phyloP scores from a whole-genome alignment of 768 basidiomycete species.

The Fistulinella prunicolor region DNA sequence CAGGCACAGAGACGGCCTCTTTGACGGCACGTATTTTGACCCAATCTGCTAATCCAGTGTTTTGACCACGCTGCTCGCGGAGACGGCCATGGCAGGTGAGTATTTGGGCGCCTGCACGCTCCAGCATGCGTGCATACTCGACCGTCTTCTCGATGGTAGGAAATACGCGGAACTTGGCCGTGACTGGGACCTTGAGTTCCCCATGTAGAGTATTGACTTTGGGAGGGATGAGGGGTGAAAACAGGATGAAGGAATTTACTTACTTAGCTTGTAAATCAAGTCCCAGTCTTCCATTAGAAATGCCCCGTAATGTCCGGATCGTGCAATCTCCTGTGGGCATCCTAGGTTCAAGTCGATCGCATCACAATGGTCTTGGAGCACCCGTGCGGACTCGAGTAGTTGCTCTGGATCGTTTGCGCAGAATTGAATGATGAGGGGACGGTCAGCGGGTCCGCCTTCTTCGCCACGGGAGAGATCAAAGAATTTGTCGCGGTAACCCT shows the following conservation, averaged over 20 bases:
- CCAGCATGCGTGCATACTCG: slow-evolving; percentile 94
- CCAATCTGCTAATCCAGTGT: slow-evolving; percentile 85
- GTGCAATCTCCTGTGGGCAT: slow-evolving; percentile 95
- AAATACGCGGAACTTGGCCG: slow-evolving; percentile 94
- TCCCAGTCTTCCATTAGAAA: slow-evolving; percentile 97
- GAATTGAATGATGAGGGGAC: slow-evolving; percentile 90
- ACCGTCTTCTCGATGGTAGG: slow-evolving; percentile 83
- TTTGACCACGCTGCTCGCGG: slow-evolving; percentile 88
- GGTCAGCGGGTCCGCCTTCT: slow-evolving; percentile 74
- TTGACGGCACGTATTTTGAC: slow-evolving; percentile 88
- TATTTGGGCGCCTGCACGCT: slow-evolving; percentile 92
- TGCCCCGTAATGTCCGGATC: slow-evolving; percentile 80
- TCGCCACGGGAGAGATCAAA: slow-evolving; percentile 73
- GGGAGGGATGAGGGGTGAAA: neutral
- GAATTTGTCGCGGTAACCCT: slow-evolving; percentile 53
- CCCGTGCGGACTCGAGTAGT: slow-evolving; percentile 72
- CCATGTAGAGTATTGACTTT: slow-evolving; percentile 82
- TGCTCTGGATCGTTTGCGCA: slow-evolving; percentile 86
- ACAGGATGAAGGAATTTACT: slow-evolving; percentile 20
- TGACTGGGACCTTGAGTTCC: slow-evolving; percentile 88
- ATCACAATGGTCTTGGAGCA: slow-evolving; percentile 79
- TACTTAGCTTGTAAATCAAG: slow-evolving; percentile 75
- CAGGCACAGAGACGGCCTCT: slow-evolving; percentile 83
- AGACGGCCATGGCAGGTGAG: slow-evolving; percentile 90
- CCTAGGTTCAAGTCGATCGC: slow-evolving; percentile 94